Evolutionary conservation across 2,329 filamentous ascomycete genomes (phyloP).

Genomic region (Hypoxylon sp.): DNA sequence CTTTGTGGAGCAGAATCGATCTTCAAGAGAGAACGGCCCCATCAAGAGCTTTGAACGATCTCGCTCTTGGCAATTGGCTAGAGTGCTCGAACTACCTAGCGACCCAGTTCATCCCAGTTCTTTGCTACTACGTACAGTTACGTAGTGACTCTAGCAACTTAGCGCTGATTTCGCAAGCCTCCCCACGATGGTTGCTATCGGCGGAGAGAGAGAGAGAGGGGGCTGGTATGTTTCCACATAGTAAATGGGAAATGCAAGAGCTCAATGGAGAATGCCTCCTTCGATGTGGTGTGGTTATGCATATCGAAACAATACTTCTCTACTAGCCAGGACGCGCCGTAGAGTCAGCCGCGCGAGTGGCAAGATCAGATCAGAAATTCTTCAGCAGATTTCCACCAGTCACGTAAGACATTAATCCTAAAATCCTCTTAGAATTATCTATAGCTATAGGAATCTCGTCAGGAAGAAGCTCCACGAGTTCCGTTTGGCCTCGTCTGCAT

Average conservation of each 20-base stretch:
- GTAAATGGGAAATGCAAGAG: constrained; percentile 22
- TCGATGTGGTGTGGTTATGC: constrained; percentile 9
- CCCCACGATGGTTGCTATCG: constrained; percentile 32
- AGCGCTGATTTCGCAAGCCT: constrained; percentile 37
- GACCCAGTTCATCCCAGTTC: neutral
- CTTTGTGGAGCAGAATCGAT: constrained; percentile 40
- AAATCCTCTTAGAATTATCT: constrained; percentile 8
- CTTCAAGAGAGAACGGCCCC: constrained; percentile 36
- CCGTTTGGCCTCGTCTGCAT: constrained; percentile 29
- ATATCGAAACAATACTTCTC: neutral
- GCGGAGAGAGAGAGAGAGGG: constrained; percentile 4
- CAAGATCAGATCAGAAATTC: constrained; percentile 22
- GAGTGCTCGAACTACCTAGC: constrained; percentile 23
- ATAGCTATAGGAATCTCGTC: constrained; percentile 18
- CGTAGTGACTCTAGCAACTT: constrained; percentile 31
- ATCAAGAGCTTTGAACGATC: constrained; percentile 40
- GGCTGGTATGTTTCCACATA: constrained; percentile 25
- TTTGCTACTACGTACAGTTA: neutral
- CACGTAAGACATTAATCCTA: neutral
- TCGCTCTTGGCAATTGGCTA: constrained; percentile 39
- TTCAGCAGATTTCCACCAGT: constrained; percentile 15
- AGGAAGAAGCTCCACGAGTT: constrained; percentile 23
- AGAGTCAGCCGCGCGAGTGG: constrained; percentile 33
- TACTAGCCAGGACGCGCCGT: constrained; percentile 20
- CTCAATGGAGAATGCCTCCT: constrained; percentile 19